Evolutionary conservation across 306 rosid genomes (phyloP).

Genomic region (Prinsepia uniflora): DNA sequence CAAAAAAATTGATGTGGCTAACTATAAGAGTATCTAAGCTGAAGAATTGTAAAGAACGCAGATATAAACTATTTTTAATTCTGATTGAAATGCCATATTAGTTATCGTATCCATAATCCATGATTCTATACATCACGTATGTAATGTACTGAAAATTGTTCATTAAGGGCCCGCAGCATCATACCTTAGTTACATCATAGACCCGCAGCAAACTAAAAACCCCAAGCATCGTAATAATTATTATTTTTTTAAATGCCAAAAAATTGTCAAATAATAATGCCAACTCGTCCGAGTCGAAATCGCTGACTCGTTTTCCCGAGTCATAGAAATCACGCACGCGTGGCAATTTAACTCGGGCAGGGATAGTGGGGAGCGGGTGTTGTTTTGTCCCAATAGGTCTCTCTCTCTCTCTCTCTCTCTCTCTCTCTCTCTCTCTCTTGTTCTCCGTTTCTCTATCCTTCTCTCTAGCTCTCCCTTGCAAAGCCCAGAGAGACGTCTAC

Average conservation of each 20-base stretch:
- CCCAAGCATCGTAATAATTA: background rate
- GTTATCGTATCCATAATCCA: too few relatives aligned
- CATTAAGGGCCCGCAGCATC: background rate
- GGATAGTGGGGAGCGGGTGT: conserved; percentile 28
- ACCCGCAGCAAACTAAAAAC: background rate
- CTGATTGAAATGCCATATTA: too few relatives aligned
- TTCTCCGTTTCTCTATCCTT: conserved; percentile 19
- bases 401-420: conserved; percentile 18
- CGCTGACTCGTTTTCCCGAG: conserved; percentile 32
- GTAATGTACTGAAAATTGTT: too few relatives aligned
- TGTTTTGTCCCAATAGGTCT: conserved; percentile 19
- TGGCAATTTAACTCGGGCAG: conserved; percentile 35
- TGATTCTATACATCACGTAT: too few relatives aligned
- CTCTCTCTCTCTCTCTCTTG: conserved; percentile 16
- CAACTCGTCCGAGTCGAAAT: conserved; percentile 28
- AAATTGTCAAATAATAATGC: background rate
- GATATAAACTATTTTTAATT: too few relatives aligned
- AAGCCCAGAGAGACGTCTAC: conserved; percentile 28
- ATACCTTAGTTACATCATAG: background rate
- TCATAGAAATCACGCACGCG: background rate
- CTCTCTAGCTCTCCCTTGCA: conserved; percentile 3
- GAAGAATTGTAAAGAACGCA: too few relatives aligned
- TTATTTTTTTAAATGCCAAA: background rate
- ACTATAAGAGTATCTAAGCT: too few relatives aligned
- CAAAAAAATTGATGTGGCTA: too few relatives aligned